A percentile compares a stretch with the other conserved stretches of the same genome.
These are phyloP conservation scores for Entrophospora sp. DNA, from an alignment of 192 early-diverging fungal genomes.

Conservation along the genomic window DNA sequence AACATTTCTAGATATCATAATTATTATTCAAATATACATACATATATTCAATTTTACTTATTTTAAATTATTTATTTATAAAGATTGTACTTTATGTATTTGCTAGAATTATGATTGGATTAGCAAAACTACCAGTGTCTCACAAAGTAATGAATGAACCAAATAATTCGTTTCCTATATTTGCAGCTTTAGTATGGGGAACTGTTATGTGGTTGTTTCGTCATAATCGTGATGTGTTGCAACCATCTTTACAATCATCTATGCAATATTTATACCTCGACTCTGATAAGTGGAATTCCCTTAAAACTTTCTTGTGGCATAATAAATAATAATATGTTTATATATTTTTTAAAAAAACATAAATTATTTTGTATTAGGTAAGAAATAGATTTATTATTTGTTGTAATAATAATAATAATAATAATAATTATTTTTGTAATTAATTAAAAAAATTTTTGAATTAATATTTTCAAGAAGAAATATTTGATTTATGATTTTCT, in stretches of 20 bases:
- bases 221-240: constrained; percentile 77
- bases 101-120: constrained; percentile 79
- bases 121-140: constrained; percentile 75
- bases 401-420: neutral
- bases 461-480: neutral
- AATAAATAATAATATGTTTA: constrained; percentile 69
- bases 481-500: constrained; percentile 24
- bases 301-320: constrained; percentile 72
- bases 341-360: too few species aligned
- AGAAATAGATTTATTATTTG: too few species aligned
- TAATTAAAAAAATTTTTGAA: neutral
- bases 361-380: too few species aligned
- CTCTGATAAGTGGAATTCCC: constrained; percentile 68
- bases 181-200: constrained; percentile 93
- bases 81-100: constrained; percentile 93
- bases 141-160: constrained; percentile 63
- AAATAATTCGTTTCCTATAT: constrained; percentile 73
- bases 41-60: neutral
- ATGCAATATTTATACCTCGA: constrained; percentile 96
- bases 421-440: constrained; percentile 1
- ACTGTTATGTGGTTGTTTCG: constrained; percentile 93
- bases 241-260: constrained; percentile 83
- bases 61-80: constrained; percentile 22
- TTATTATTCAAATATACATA: neutral
- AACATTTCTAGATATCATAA: neutral